Conservation (phyloP, 2,329 filamentous ascomycete species). For the Sporothrix variecibatus region DNA sequence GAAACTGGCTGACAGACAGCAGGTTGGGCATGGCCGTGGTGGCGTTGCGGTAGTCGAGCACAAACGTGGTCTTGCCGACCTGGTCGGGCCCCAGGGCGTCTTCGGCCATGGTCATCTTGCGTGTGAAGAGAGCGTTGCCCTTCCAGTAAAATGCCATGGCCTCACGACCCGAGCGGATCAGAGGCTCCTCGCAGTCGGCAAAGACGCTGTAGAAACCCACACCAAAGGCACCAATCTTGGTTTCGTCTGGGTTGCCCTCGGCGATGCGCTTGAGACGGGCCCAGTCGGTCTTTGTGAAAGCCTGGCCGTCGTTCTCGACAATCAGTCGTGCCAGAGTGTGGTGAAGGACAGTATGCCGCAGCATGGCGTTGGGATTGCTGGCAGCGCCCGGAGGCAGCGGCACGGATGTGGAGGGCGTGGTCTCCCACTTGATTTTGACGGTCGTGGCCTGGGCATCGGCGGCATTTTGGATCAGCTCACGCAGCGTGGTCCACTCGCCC, state of each 20-base stretch:
- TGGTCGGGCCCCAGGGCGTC: conserved; percentile 55
- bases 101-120: conserved; percentile 71
- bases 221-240: conserved; percentile 97
- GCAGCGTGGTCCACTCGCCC: conserved; percentile 86
- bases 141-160: conserved; percentile 99
- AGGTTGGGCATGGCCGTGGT: conserved; percentile 85
- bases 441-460: conserved; percentile 90
- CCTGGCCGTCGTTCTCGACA: conserved; percentile 87
- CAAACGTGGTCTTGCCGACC: conserved; percentile 77
- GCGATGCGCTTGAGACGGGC: conserved; percentile 90
- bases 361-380: conserved; percentile 40
- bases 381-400: conserved; percentile 57
- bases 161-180: conserved; percentile 87
- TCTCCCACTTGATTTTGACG: conserved; percentile 91
- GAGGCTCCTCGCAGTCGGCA: conserved; percentile 95
- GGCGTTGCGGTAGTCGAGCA: conserved; percentile 88
- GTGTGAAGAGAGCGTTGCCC: conserved; percentile 93
- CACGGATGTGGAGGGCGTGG: conserved; percentile 76
- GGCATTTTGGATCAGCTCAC: conserved; percentile 98
- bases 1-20: conserved; percentile 83
- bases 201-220: conserved; percentile 99
- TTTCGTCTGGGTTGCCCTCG: conserved; percentile 98
- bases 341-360: conserved; percentile 82
- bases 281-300: conserved; percentile 92
- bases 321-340: conserved; percentile 86